A percentile compares a stretch with the other conserved stretches of the same genome.
phyloP scores from a whole-genome alignment of 768 basidiomycete species.

The Agrocybe pediades region DNA sequence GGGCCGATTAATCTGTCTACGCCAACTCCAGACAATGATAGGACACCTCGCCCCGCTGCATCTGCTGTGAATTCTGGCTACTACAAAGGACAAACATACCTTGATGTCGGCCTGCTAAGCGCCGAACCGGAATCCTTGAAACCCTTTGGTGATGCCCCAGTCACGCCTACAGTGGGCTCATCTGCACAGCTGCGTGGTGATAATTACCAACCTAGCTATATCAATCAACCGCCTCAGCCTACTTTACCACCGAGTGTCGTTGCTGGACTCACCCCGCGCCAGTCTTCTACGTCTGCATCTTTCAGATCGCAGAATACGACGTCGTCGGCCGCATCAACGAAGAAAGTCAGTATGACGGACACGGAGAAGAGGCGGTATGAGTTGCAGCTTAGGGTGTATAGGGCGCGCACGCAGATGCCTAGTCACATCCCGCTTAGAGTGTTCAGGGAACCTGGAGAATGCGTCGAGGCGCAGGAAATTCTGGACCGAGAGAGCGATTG shows the following conservation, averaged over 20 bases:
- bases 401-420: slow-evolving; percentile 62
- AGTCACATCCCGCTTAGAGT: slow-evolving; percentile 58
- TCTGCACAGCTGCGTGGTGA: background rate
- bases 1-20: slow-evolving; percentile 1
- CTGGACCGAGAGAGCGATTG: slow-evolving; percentile 26
- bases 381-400: slow-evolving; percentile 65
- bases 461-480: slow-evolving; percentile 58
- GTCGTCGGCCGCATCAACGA: slow-evolving; percentile 9
- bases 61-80: background rate
- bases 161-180: background rate
- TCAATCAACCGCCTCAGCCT: slow-evolving; percentile 17
- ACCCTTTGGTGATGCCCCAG: background rate
- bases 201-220: background rate
- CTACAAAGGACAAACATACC: background rate
- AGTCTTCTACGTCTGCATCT: slow-evolving; percentile 8
- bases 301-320: slow-evolving; percentile 10
- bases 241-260: slow-evolving; percentile 15
- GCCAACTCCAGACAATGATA: background rate
- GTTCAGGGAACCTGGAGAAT: slow-evolving; percentile 71
- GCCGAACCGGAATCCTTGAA: slow-evolving; percentile 10
- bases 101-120: slow-evolving; percentile 1
- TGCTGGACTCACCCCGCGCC: background rate
- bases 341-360: slow-evolving; percentile 37
- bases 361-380: slow-evolving; percentile 57
- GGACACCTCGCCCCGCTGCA: slow-evolving; percentile 7